Base-by-base conservation (phyloP, 2,329 filamentous ascomycete species). In the Fusarium sp. region DNA sequence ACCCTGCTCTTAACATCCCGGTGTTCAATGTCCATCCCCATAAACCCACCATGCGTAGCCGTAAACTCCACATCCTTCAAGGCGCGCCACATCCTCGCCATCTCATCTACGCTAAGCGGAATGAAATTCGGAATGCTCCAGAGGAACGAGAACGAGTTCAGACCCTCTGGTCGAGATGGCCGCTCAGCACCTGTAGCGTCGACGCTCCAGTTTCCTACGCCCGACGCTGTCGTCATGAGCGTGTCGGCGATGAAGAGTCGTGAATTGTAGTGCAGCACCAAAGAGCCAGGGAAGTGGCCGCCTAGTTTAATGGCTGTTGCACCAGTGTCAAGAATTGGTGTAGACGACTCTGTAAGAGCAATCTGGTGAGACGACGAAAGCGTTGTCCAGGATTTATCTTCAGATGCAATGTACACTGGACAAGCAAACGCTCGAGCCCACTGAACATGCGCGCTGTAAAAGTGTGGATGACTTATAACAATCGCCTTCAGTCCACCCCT, bases 381-480 rank as follows among this genome's bases (percentile, higher is more conserved):
- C 18, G 80, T 86, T 12, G 89, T 76, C 92, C 92, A 96, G 68
- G 81, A 74, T 56, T 79, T 77, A 77, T 97, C 93, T 60, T 91
- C 89, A 8, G 78, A 77, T 0, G 89, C 83, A 2, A 93, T 74
- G 72, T 92, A 94, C 1, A 96, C 88, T 0, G 88, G 89, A 71
- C 92, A 94, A 6, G 79, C 70, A 70, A 96, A 95, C 0, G 84
- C 83, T 44, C 81, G 76, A 0, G 91, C 89, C 92, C 93, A 97
- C 69, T 91, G 87, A 1, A 92, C 78, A 76, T 93, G 90, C 5
- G 92, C 91, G 15, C 89, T 89, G 79, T 92, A 96, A 79, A 92
- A 97, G 76, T 97, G 93, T 53, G 93, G 93, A 78, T 97, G 92
- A 12, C 86, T 89, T 66, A 94, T 92, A 70, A 89, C 88, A 45